phyloP scores from a whole-genome alignment of 139 green algal genomes.

The Coelastrella sp. region DNA sequence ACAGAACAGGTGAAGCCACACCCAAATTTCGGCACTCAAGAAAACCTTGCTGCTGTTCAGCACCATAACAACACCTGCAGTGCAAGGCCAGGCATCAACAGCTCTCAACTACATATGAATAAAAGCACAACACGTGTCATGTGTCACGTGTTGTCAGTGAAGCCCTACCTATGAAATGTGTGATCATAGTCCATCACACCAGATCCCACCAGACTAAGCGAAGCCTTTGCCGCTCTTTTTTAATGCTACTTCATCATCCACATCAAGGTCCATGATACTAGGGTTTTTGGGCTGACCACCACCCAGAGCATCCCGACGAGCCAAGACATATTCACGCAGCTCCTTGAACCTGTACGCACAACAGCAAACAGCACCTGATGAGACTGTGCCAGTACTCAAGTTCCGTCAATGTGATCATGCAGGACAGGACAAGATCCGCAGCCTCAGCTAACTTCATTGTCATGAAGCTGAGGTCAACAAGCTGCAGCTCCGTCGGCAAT shows the following conservation, averaged over 20 bases:
- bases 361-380: neutral
- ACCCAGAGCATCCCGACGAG: slow-evolving; percentile 65
- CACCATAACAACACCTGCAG: no score
- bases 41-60: no score
- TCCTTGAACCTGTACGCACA: slow-evolving; percentile 76
- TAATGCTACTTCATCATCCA: slow-evolving; percentile 39
- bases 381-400: neutral
- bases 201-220: neutral
- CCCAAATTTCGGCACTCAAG: no score
- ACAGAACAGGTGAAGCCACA: no score
- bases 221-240: slow-evolving; percentile 55
- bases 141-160: neutral
- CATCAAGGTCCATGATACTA: slow-evolving; percentile 45
- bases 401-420: neutral
- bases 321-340: slow-evolving; percentile 86
- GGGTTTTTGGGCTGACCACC: slow-evolving; percentile 24
- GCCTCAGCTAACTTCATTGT: no score
- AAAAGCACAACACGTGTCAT: no score
- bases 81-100: no score
- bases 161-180: neutral
- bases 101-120: no score
- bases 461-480: no score
- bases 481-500: no score
- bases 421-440: no score
- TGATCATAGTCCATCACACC: neutral